These are phyloP conservation scores for Xerocomellus intermedius DNA, from an alignment of 768 basidiomycete genomes.

Conservation along the genomic window DNA sequence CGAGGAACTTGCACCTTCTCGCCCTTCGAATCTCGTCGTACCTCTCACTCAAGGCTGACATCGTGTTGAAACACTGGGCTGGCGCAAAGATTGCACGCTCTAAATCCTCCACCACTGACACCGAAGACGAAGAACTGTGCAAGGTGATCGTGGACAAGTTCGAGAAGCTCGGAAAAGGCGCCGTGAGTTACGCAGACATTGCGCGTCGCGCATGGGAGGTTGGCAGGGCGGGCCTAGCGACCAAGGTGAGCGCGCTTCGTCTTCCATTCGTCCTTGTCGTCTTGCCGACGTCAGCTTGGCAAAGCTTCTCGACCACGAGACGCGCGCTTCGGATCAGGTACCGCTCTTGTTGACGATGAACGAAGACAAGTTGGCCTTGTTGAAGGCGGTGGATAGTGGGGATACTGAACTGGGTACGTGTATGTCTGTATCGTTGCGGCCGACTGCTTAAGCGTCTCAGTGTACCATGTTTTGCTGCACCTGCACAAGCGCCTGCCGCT, in stretches of 20 bases:
- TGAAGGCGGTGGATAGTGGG: constrained; percentile 91
- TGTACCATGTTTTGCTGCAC: constrained; percentile 91
- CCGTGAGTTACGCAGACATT: constrained; percentile 93
- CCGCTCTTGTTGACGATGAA: constrained; percentile 93
- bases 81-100: constrained; percentile 84
- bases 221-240: constrained; percentile 76
- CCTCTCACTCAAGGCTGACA: constrained; percentile 79
- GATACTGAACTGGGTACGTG: constrained; percentile 87
- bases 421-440: not conserved
- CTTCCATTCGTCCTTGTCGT: not conserved
- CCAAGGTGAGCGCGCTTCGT: constrained; percentile 53
- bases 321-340: constrained; percentile 86
- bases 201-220: constrained; percentile 92
- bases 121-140: constrained; percentile 78
- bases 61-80: constrained; percentile 95
- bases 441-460: constrained; percentile 39
- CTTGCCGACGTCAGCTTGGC: not conserved
- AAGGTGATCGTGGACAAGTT: constrained; percentile 88
- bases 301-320: constrained; percentile 89
- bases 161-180: constrained; percentile 69
- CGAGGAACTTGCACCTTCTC: constrained; percentile 87
- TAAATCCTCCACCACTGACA: constrained; percentile 56
- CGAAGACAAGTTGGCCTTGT: constrained; percentile 82
- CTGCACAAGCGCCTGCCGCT: constrained; percentile 79
- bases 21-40: constrained; percentile 88